Evolutionary conservation across 805 yeast species (phyloP).

Genomic region (Myxozyma melibiosi): DNA sequence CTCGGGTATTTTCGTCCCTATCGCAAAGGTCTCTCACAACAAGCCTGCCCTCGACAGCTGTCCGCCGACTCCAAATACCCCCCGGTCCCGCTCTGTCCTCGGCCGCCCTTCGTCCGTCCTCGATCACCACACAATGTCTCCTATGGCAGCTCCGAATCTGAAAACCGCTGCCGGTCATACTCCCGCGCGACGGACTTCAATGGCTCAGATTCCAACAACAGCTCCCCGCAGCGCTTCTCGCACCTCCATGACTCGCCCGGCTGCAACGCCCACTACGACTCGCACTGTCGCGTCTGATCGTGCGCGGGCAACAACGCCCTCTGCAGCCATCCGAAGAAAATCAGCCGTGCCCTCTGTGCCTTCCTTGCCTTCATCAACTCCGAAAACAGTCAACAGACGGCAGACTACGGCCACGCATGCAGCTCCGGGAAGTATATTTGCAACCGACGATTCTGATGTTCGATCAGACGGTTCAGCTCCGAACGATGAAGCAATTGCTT

Average conservation of each 20-base stretch:
- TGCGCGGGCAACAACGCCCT: slow-evolving; percentile 4
- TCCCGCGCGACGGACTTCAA: slow-evolving; percentile 25
- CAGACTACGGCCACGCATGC: background rate
- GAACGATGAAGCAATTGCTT: slow-evolving; percentile 17
- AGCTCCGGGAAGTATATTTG: slow-evolving; percentile 10
- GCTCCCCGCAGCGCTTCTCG: slow-evolving; percentile 19
- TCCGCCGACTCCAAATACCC: slow-evolving; percentile 9
- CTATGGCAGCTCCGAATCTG: slow-evolving; percentile 2
- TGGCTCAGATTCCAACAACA: slow-evolving; percentile 13
- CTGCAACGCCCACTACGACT: slow-evolving; percentile 6
- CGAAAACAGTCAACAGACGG: background rate
- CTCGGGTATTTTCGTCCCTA: slow-evolving; percentile 28
- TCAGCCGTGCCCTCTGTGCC: slow-evolving; percentile 10
- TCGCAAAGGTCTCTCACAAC: background rate
- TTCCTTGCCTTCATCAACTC: slow-evolving; percentile 2
- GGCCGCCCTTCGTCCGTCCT: too few relatives aligned
- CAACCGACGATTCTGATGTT: slow-evolving; percentile 4
- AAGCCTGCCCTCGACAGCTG: background rate
- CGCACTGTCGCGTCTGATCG: slow-evolving; percentile 6
- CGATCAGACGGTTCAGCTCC: slow-evolving; percentile 3
- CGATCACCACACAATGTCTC: slow-evolving; percentile 20
- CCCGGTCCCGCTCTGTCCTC: slow-evolving; percentile 21
- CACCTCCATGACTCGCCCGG: slow-evolving; percentile 8
- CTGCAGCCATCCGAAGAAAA: slow-evolving; percentile 3
- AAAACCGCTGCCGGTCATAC: slow-evolving; percentile 11